Evolutionary conservation across 352 stramenopile genomes (phyloP), one percentile per base, ranked within the genome.

Genomic region (Phytopythium helicoides): DNA sequence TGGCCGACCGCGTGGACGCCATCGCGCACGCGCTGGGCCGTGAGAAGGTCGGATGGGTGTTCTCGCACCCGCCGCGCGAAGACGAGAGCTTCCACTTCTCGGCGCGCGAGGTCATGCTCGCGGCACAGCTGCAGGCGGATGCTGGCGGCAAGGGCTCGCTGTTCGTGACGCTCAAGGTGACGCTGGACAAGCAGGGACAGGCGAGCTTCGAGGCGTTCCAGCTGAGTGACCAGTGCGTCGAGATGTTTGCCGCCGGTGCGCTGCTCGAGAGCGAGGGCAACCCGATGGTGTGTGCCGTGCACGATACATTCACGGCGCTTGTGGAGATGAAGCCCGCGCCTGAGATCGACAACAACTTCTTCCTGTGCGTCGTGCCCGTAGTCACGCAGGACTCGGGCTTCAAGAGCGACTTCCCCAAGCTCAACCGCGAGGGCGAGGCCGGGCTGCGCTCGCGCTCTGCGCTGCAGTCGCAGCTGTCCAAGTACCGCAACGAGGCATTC

Each of bases 331-430:
- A 99, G 67, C 64, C 81, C 11, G 73, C 89, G 3, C 77, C 64
- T 7, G 86, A 90, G 54, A 76, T 99, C 14, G 94, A 99, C 78
- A 98, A 97, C 67, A 98, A 97, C 68, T 99, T 99, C 64, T 99
- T 99, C 64, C 64, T 99, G 21, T 97, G 86, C 40, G 87, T 98
- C 21, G 95, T 99, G 39, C 95, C 97, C 3, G 98, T 99, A 60
- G 79, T 93, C 56, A 92, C 94, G 58, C 92, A 98, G 71, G 84
- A 97, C 47, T 98, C 89, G 4, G 76, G 78, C 15, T 91, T 98
- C 58, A 86, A 97, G 31, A 82, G 76, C 58, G 77, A 97, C 41
- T 99, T 99, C 67, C 96, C 97, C 16, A 89, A 90, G 56, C 72
- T 94, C 26, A 98, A 99, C 74, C 81, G 95, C 46, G 81, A 94